Evolutionary conservation across 2,329 filamentous ascomycete genomes (phyloP).

Genomic region (Cercospora brassicicola): DNA sequence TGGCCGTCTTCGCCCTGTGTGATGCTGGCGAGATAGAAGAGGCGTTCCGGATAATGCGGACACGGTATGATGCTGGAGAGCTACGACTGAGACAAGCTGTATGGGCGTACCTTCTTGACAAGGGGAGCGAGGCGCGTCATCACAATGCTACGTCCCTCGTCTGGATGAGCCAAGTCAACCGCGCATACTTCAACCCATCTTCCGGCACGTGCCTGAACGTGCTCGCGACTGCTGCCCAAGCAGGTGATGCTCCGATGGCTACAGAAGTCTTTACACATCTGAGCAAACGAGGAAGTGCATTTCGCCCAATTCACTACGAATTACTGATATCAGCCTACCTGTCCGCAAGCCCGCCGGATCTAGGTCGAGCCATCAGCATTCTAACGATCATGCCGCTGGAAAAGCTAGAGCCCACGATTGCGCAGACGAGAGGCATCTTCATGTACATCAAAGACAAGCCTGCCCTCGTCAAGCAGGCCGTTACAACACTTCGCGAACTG

Average conservation of each 20-base stretch:
- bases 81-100: constrained; percentile 54
- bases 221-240: constrained; percentile 68
- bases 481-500: constrained; percentile 59
- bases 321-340: constrained; percentile 72
- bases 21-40: constrained; percentile 75
- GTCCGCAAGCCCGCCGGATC: constrained; percentile 52
- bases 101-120: constrained; percentile 73
- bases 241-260: constrained; percentile 67
- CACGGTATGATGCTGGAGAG: constrained; percentile 51
- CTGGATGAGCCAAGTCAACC: constrained; percentile 68
- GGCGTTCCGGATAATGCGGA: constrained; percentile 66
- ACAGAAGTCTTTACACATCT: constrained; percentile 69
- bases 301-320: constrained; percentile 74
- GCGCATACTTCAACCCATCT: constrained; percentile 61
- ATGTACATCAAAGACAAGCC: constrained; percentile 53
- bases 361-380: constrained; percentile 66
- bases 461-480: constrained; percentile 53
- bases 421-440: constrained; percentile 65
- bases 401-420: constrained; percentile 57
- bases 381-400: constrained; percentile 72
- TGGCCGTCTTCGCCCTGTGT: constrained; percentile 72
- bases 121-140: constrained; percentile 62
- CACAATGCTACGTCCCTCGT: constrained; percentile 65
- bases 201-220: constrained; percentile 67
- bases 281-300: constrained; percentile 56